Evolutionary conservation across 805 yeast genomes (phyloP).

Genomic region (Monosporozyma servazzii): DNA sequence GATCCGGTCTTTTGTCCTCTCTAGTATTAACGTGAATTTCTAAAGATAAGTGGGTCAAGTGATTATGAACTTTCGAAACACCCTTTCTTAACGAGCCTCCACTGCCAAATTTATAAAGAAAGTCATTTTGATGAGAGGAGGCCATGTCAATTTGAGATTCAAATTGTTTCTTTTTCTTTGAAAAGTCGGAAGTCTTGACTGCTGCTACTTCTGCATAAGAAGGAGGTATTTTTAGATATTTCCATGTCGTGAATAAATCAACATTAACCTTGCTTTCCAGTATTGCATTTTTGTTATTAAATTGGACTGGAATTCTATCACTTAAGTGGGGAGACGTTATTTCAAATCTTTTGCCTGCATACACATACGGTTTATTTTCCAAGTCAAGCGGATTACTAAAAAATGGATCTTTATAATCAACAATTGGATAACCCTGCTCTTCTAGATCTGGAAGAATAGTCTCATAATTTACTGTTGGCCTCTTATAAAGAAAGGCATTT

Average conservation of each 20-base stretch:
- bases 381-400: conserved; percentile 47
- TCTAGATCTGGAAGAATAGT: conserved; percentile 42
- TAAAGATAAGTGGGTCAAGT: conserved; percentile 48
- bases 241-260: conserved; percentile 32
- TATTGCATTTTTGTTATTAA: conserved; percentile 14
- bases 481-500: conserved; percentile 6
- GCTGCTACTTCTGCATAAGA: conserved; percentile 29
- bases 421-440: conserved; percentile 38
- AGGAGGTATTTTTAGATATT: conserved; percentile 43
- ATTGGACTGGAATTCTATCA: conserved; percentile 25
- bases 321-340: conserved; percentile 35
- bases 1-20: conserved; percentile 51
- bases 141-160: conserved; percentile 46
- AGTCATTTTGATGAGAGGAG: conserved; percentile 14
- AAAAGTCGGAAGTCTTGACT: conserved; percentile 5
- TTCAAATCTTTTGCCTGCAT: conserved; percentile 57
- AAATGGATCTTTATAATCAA: conserved; percentile 54
- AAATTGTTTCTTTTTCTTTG: conserved; percentile 1
- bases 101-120: conserved; percentile 5
- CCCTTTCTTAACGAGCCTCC: conserved; percentile 18
- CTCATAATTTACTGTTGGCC: conserved; percentile 13
- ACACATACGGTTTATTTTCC: conserved; percentile 45
- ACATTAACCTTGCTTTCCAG: conserved; percentile 2
- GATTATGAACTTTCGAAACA: conserved; percentile 35
- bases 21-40: conserved; percentile 61